Evolutionary conservation across 371 early-diverging fungal genomes (phyloP).

Genomic region (Caulochytrium protostelioides): DNA sequence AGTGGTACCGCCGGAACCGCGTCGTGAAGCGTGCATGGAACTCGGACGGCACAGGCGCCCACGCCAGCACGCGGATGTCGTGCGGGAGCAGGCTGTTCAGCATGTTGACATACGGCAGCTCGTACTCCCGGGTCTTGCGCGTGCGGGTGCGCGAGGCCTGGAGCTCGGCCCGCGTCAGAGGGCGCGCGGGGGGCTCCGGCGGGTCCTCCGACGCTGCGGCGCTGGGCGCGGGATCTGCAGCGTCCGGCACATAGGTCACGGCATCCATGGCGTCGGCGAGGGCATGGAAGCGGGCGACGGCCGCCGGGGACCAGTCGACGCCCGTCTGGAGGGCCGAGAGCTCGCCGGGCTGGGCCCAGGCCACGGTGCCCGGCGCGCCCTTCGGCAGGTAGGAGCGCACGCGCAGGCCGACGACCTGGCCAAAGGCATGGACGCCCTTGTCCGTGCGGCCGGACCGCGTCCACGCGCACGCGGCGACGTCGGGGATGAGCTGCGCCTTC

Average conservation of each 20-base stretch:
- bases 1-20: conserved; percentile 64
- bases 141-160: too few relatives aligned
- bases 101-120: conserved; percentile 58
- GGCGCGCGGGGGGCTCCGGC: too few relatives aligned
- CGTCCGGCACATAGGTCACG: too few relatives aligned
- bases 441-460: conserved; percentile 45
- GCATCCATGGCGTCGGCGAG: too few relatives aligned
- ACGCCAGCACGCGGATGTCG: conserved; percentile 75
- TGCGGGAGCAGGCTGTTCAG: conserved; percentile 66
- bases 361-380: conserved; percentile 16
- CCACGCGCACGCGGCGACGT: background rate
- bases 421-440: conserved; percentile 79
- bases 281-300: too few relatives aligned
- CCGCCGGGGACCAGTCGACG: too few relatives aligned
- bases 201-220: background rate
- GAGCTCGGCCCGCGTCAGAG: too few relatives aligned
- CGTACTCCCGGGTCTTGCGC: conserved; percentile 14
- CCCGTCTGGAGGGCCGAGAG: too few relatives aligned
- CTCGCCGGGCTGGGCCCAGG: conserved; percentile 6
- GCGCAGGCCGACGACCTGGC: conserved; percentile 65
- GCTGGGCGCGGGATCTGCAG: too few relatives aligned
- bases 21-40: conserved; percentile 86
- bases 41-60: conserved; percentile 53
- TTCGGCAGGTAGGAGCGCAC: conserved; percentile 39
- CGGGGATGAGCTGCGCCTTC: conserved; percentile 42